A percentile compares a stretch with the other conserved stretches of the same genome.
Conservation (phyloP, 352 stramenopile species). For the Phytophthora fragariae region DNA sequence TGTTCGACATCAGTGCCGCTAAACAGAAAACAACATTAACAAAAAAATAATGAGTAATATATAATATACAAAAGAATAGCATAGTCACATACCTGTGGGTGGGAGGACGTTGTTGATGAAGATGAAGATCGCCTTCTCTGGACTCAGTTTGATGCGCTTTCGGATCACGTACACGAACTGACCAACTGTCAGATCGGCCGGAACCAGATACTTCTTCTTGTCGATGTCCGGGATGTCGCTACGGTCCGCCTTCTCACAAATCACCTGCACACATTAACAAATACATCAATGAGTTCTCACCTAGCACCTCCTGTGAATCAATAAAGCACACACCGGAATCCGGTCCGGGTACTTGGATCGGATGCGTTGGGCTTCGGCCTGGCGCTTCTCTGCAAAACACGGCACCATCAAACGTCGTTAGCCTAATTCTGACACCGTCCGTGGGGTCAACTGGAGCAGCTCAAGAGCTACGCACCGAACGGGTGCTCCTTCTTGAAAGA, state of each 20-base stretch:
- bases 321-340: conserved; percentile 87
- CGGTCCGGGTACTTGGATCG: conserved; percentile 99
- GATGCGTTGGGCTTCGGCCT: conserved; percentile 98
- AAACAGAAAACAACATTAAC: conserved; percentile 15
- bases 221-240: conserved; percentile 99
- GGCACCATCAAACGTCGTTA: conserved; percentile 34
- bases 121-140: conserved; percentile 98
- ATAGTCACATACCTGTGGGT: conserved; percentile 85
- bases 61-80: not conserved
- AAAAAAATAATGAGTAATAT: not conserved
- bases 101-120: conserved; percentile 99
- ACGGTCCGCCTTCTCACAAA: conserved; percentile 95
- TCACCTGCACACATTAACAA: conserved; percentile 58
- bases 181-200: conserved; percentile 96
- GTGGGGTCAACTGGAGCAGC: not conserved
- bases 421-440: not conserved
- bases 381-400: conserved; percentile 92
- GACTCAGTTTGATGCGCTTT: conserved; percentile 98
- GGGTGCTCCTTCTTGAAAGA: conserved; percentile 93
- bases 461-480: conserved; percentile 65
- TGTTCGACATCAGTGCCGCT: conserved; percentile 98
- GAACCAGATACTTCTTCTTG: conserved; percentile 99
- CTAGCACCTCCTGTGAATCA: not conserved
- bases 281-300: not conserved
- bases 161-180: conserved; percentile 99